Evolutionary conservation across 306 rosid genomes (phyloP).

Genomic region (Gynostemma pentaphyllum): DNA sequence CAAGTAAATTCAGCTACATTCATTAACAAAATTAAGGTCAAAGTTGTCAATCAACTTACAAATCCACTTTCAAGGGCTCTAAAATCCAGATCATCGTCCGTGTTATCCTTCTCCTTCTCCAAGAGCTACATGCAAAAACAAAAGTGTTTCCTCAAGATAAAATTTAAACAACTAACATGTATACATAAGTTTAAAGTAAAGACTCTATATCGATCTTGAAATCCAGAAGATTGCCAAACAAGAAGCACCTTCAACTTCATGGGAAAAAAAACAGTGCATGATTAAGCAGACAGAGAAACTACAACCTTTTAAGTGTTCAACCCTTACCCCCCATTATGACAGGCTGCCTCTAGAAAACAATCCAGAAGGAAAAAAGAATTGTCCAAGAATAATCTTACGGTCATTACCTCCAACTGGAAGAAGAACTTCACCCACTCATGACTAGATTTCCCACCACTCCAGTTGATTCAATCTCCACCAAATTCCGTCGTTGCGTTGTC

Average conservation of each 20-base stretch:
- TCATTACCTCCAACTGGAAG: conserved; percentile 83
- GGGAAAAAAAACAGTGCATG: neutral
- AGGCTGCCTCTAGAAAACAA: neutral
- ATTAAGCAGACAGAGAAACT: neutral
- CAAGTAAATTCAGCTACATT: neutral
- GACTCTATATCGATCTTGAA: neutral
- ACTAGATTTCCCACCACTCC: conserved; percentile 74
- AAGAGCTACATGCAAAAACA: conserved; percentile 43
- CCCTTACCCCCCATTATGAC: neutral
- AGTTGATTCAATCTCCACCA: conserved; percentile 67
- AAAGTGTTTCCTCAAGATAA: neutral
- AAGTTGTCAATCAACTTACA: conserved; percentile 47
- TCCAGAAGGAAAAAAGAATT: neutral
- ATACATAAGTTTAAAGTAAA: neutral
- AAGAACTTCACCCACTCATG: conserved; percentile 64
- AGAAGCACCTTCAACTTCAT: neutral
- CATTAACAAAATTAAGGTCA: neutral
- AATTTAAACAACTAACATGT: too few species aligned
- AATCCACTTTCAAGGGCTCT: conserved; percentile 86
- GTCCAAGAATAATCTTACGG: conserved; percentile 1
- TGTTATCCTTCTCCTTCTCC: conserved; percentile 62
- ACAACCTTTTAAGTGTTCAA: neutral
- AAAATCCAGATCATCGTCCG: conserved; percentile 68
- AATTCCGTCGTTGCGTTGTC: conserved; percentile 69
- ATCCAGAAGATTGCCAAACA: conserved; percentile 1